Conservation (phyloP, 2,329 filamentous ascomycete genomes). For the Xylaria sp. region DNA sequence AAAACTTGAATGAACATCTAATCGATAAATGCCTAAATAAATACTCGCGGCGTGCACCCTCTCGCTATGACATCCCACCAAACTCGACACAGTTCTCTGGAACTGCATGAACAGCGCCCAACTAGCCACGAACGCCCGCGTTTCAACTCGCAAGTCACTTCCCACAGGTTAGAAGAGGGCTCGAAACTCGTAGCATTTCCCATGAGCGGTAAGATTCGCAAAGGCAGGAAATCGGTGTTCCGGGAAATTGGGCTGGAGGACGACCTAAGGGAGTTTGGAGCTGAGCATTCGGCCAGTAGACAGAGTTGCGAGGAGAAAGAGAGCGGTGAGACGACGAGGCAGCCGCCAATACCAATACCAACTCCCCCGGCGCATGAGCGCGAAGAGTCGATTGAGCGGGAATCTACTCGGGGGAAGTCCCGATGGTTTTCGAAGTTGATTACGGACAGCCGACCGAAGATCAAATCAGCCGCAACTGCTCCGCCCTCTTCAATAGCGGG, state of each 20-base stretch:
- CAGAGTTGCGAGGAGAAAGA: constrained; percentile 49
- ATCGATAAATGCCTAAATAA: constrained; percentile 18
- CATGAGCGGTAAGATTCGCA: constrained; percentile 59
- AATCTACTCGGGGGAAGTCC: constrained; percentile 39
- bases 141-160: constrained; percentile 63
- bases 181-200: constrained; percentile 55
- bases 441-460: constrained; percentile 54
- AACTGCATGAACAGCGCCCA: constrained; percentile 37
- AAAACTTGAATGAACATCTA: constrained; percentile 30
- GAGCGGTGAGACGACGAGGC: constrained; percentile 48
- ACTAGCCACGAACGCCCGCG: constrained; percentile 52
- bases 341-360: constrained; percentile 44
- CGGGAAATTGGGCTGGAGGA: constrained; percentile 61
- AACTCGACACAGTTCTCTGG: constrained; percentile 38
- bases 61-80: constrained; percentile 44
- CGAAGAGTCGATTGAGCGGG: constrained; percentile 42
- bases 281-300: constrained; percentile 44
- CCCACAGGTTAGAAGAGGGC: constrained; percentile 63
- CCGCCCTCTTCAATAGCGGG: constrained; percentile 56
- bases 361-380: constrained; percentile 47
- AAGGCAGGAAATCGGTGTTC: constrained; percentile 64
- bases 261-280: constrained; percentile 31
- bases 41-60: constrained; percentile 23
- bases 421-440: constrained; percentile 59
- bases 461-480: constrained; percentile 58